Percentiles rank a stretch among this genome's conserved stretches.
These are phyloP conservation scores for Pleurotus ostreatus DNA, from an alignment of 768 basidiomycete species.

Conservation along the genomic window DNA sequence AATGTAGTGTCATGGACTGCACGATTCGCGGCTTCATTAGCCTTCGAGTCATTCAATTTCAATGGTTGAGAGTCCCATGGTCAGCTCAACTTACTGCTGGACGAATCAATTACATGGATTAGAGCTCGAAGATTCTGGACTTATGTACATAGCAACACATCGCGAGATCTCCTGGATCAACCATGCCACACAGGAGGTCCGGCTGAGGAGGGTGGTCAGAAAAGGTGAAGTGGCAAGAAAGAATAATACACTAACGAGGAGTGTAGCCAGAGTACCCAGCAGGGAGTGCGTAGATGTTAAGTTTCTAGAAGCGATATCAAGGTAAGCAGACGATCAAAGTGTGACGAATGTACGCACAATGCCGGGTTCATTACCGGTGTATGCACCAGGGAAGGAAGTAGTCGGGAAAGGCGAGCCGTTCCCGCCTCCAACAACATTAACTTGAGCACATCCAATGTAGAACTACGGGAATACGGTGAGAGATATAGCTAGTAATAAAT, in stretches of 20 bases:
- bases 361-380: conserved; percentile 27
- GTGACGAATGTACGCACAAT: conserved; percentile 23
- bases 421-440: conserved; percentile 30
- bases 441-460: conserved; percentile 33
- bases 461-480: conserved; percentile 16
- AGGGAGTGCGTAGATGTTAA: conserved; percentile 27
- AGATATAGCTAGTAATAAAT: background rate
- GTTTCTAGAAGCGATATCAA: background rate
- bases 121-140: no score
- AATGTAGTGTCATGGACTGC: no score
- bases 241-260: conserved; percentile 22
- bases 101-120: background rate
- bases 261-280: conserved; percentile 26
- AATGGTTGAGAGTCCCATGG: no score
- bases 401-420: conserved; percentile 24
- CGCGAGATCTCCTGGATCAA: conserved; percentile 7
- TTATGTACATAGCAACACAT: no score
- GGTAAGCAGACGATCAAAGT: background rate
- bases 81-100: no score
- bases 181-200: conserved; percentile 29
- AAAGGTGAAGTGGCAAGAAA: background rate
- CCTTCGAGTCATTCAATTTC: no score
- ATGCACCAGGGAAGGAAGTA: conserved; percentile 33
- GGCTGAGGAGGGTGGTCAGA: conserved; percentile 14
- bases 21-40: no score